Conservation (phyloP, 2,329 filamentous ascomycete genomes). For the Cladophialophora bantiana region DNA sequence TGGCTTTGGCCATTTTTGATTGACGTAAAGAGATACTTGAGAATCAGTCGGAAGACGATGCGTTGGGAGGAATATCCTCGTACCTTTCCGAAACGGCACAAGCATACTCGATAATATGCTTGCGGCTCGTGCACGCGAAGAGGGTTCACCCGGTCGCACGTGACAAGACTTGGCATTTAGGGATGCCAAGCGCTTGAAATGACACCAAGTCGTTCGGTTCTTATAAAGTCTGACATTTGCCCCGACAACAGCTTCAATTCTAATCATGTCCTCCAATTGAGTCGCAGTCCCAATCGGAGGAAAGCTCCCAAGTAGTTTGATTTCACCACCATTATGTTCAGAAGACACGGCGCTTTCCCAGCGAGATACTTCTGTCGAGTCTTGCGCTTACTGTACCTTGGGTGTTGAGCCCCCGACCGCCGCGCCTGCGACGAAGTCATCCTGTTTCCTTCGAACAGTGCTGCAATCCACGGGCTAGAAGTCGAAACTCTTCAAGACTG, state of each 20-base stretch:
- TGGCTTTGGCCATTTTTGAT: not conserved
- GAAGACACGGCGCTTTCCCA: not conserved
- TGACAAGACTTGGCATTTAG: not conserved
- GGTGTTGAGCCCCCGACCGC: not conserved
- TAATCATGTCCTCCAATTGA: not conserved
- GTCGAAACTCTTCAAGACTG: not conserved
- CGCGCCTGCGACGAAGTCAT: not conserved
- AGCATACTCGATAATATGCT: too few species aligned
- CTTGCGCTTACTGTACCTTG: not conserved
- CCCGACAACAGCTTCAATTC: not conserved
- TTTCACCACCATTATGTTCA: not conserved
- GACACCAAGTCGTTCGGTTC: not conserved
- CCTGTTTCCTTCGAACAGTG: not conserved
- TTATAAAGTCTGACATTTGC: constrained; percentile 1
- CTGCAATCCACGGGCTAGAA: not conserved
- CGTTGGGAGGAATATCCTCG: too few species aligned
- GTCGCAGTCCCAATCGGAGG: not conserved
- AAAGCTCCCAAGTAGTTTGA: not conserved
- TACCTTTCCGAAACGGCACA: too few species aligned
- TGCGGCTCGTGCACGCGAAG: too few species aligned
- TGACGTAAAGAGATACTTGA: too few species aligned
- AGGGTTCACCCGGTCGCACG: not conserved
- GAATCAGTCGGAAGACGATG: too few species aligned
- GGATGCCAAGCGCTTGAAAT: constrained; percentile 2
- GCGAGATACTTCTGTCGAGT: not conserved